Evolutionary conservation across 495 filamentous ascomycete species (phyloP).

Genomic region (Daldinia decipiens): DNA sequence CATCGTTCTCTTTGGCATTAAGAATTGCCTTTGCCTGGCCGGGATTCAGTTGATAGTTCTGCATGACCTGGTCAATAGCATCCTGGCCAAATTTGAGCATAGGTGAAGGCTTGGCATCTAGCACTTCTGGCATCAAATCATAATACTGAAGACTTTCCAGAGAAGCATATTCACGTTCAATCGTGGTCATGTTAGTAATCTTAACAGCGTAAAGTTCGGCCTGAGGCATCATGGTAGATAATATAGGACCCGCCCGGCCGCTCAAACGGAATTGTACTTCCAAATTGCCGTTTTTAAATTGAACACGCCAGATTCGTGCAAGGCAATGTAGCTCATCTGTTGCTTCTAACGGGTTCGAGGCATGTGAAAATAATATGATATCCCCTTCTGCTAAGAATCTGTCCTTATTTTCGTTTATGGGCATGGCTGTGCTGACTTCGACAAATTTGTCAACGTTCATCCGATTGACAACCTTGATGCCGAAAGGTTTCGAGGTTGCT

Average conservation of each 20-base stretch:
- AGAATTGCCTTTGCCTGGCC: slow-evolving; percentile 94
- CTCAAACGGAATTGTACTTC: slow-evolving; percentile 89
- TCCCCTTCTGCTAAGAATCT: slow-evolving; percentile 83
- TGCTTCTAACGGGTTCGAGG: slow-evolving; percentile 69
- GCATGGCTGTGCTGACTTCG: slow-evolving; percentile 85
- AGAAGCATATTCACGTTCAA: slow-evolving; percentile 95
- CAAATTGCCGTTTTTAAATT: slow-evolving; percentile 76
- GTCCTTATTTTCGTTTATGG: slow-evolving; percentile 73
- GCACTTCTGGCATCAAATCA: slow-evolving; percentile 90
- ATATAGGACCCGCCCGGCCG: slow-evolving; percentile 44
- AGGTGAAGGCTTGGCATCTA: slow-evolving; percentile 87
- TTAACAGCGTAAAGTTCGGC: slow-evolving; percentile 77
- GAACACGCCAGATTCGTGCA: slow-evolving; percentile 81
- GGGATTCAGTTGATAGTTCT: slow-evolving; percentile 83
- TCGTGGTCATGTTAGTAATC: slow-evolving; percentile 85
- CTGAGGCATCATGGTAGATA: slow-evolving; percentile 59
- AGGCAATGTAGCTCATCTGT: slow-evolving; percentile 79
- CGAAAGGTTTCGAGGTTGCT: slow-evolving; percentile 76
- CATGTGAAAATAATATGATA: slow-evolving; percentile 83
- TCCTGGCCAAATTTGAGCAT: slow-evolving; percentile 80
- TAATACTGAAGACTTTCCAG: slow-evolving; percentile 91
- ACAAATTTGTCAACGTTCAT: slow-evolving; percentile 91
- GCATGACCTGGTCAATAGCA: slow-evolving; percentile 70
- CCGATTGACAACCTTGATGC: slow-evolving; percentile 84
- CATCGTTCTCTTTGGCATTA: slow-evolving; percentile 92